Conservation (phyloP, 495 filamentous ascomycete species). For the Neurospora discreta region DNA sequence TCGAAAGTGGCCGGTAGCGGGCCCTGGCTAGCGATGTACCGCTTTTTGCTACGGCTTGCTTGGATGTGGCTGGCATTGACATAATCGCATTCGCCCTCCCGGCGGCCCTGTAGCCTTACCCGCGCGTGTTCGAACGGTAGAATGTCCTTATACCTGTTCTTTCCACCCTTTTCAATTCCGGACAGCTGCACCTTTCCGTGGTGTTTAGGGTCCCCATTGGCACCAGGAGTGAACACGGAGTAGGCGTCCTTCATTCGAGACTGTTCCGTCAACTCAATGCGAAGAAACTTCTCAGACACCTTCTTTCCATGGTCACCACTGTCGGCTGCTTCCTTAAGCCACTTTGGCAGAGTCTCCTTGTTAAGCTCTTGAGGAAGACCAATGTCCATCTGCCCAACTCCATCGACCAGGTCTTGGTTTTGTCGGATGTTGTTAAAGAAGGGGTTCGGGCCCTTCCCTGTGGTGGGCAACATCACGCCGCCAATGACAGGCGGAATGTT, state of each 20-base stretch:
- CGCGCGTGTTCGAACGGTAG: conserved; percentile 92
- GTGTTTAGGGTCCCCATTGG: not conserved
- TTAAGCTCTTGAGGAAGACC: conserved; percentile 51
- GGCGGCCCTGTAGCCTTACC: conserved; percentile 63
- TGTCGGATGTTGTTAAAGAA: conserved; percentile 96
- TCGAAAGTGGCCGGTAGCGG: conserved; percentile 87
- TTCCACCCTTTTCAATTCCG: conserved; percentile 85
- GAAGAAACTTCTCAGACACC: conserved; percentile 73
- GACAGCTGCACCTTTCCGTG: conserved; percentile 47
- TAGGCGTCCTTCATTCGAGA: conserved; percentile 87
- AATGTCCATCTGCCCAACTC: conserved; percentile 82
- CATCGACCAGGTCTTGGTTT: conserved; percentile 90
- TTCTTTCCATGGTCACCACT: conserved; percentile 60
- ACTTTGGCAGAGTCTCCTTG: conserved; percentile 52
- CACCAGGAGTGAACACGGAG: conserved; percentile 41
- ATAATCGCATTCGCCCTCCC: conserved; percentile 76
- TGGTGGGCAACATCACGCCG: conserved; percentile 71
- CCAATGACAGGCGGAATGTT: conserved; percentile 68
- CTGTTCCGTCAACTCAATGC: conserved; percentile 76
- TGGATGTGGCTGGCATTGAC: conserved; percentile 87
- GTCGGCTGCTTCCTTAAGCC: conserved; percentile 61
- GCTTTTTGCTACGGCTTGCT: conserved; percentile 65
- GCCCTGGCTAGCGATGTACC: conserved; percentile 92
- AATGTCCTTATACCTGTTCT: conserved; percentile 97
- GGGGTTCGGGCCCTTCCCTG: conserved; percentile 59